Conservation (phyloP, 1,284 basidiomycete species). For the Acaromyces ingoldii region DNA sequence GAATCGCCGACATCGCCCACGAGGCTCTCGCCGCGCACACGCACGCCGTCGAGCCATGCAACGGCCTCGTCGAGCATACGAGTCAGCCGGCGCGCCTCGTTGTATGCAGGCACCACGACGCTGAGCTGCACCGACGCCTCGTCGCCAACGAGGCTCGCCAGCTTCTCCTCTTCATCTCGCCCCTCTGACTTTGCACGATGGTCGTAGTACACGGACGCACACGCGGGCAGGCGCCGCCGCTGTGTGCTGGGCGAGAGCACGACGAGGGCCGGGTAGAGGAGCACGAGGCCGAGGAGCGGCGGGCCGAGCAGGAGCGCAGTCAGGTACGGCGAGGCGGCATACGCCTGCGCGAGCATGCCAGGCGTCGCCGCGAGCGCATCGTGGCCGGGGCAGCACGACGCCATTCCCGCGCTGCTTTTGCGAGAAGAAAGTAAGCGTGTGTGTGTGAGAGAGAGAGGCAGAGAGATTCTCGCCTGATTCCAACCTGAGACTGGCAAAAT, state of each 20-base stretch:
- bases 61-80: slow-evolving; percentile 73
- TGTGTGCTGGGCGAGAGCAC: background rate
- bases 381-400: too few species aligned
- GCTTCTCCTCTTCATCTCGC: background rate
- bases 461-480: too few species aligned
- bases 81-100: slow-evolving; percentile 74
- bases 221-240: background rate
- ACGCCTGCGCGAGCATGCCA: too few species aligned
- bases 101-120: slow-evolving; percentile 83
- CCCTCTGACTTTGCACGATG: background rate
- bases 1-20: background rate
- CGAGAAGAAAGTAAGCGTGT: too few species aligned
- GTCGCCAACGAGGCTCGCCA: slow-evolving; percentile 54
- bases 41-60: slow-evolving; percentile 52
- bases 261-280: slow-evolving; percentile 3
- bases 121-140: slow-evolving; percentile 56
- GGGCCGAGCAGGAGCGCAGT: slow-evolving; percentile 4
- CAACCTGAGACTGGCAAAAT: too few species aligned
- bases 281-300: background rate
- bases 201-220: background rate
- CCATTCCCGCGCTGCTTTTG: too few species aligned
- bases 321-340: slow-evolving; percentile 5
- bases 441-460: too few species aligned
- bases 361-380: too few species aligned
- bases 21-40: slow-evolving; percentile 9